phyloP scores from a whole-genome alignment of 306 rosid species.

The Rubus idaeus region DNA sequence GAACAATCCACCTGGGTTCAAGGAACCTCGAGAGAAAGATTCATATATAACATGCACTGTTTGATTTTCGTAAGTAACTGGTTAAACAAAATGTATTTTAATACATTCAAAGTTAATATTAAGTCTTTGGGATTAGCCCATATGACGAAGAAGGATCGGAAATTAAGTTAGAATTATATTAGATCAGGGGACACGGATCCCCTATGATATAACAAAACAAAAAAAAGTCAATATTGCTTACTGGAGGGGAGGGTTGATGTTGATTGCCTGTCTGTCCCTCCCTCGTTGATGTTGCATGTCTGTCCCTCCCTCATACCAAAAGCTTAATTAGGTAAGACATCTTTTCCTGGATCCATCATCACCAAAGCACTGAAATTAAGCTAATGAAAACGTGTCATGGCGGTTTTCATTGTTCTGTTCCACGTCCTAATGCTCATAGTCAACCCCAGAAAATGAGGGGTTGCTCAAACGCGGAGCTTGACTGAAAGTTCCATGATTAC shows the following conservation, averaged over 20 bases:
- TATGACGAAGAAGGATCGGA: no score
- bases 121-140: no score
- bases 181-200: no score
- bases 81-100: neutral
- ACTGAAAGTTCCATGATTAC: neutral
- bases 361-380: neutral
- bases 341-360: neutral
- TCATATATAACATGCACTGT: neutral
- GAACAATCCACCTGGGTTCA: neutral
- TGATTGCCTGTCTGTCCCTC: no score
- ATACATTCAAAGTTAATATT: no score
- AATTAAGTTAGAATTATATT: no score
- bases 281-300: neutral
- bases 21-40: constrained; percentile 1
- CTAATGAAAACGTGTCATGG: neutral
- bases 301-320: neutral
- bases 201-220: no score
- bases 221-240: neutral
- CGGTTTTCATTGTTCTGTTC: neutral
- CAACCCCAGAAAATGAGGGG: neutral
- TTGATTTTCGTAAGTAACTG: neutral
- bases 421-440: neutral
- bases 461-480: neutral
- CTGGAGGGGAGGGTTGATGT: no score
- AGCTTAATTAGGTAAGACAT: neutral